Percentiles rank a stretch among this genome's conserved stretches.
phyloP scores from a whole-genome alignment of 1,284 basidiomycete species.

The Melampsora americana region DNA sequence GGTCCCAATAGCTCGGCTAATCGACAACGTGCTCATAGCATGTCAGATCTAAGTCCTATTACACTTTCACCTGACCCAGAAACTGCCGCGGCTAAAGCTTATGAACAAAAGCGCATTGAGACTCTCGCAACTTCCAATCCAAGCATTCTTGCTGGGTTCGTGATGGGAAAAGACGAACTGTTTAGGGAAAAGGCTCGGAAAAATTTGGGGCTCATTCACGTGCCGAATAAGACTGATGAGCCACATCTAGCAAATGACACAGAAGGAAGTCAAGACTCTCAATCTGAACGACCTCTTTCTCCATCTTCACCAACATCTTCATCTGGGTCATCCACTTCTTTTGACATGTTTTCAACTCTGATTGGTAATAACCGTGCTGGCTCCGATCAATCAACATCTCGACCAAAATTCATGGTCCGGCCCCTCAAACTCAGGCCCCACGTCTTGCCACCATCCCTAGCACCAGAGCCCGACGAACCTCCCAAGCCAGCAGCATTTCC shows the following conservation, averaged over 20 bases:
- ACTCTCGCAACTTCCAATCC: conserved; percentile 47
- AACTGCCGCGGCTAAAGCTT: background rate
- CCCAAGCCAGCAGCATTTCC: background rate
- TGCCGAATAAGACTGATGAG: background rate
- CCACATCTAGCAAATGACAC: background rate
- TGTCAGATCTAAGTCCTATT: conserved; percentile 21
- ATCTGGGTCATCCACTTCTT: conserved; percentile 9
- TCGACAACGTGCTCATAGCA: conserved; percentile 26
- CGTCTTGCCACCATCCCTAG: background rate
- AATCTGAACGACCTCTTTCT: background rate
- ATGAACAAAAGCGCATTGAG: conserved; percentile 8
- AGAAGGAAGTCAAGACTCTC: conserved; percentile 2
- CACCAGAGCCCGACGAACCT: background rate
- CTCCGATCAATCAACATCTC: background rate
- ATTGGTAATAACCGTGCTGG: background rate
- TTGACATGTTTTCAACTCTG: conserved; percentile 7
- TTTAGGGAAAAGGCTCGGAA: conserved; percentile 13
- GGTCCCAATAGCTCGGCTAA: background rate
- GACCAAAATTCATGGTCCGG: background rate
- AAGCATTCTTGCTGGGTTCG: conserved; percentile 50
- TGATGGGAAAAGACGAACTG: conserved; percentile 52
- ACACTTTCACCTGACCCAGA: background rate
- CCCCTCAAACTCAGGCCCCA: conserved; percentile 10
- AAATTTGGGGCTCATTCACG: conserved; percentile 10
- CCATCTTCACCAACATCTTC: conserved; percentile 11